A percentile compares a stretch with the other conserved stretches of the same genome.
Conservation (phyloP, 805 yeast genomes). For the Nakazawaea wyomingensis region DNA sequence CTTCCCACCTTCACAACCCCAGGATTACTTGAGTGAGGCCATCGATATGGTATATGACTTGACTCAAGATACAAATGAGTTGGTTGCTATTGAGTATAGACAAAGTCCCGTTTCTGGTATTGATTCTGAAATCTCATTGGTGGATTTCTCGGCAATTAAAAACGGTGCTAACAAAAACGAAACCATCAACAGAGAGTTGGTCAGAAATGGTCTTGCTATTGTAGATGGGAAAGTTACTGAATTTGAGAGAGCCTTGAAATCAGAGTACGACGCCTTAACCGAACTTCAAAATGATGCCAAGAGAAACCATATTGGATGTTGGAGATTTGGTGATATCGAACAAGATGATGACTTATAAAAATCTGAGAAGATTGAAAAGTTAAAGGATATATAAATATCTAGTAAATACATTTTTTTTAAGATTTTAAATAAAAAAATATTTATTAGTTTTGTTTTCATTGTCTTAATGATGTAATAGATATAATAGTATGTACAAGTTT, state of each 20-base stretch:
- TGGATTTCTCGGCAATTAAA: constrained; percentile 41
- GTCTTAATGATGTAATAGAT: no score
- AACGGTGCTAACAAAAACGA: constrained; percentile 48
- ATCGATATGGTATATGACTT: constrained; percentile 49
- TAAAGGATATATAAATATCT: no score
- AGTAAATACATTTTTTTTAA: constrained; percentile 1
- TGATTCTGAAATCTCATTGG: constrained; percentile 48
- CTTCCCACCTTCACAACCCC: constrained; percentile 52
- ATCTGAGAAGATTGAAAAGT: not conserved
- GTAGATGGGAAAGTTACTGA: constrained; percentile 32
- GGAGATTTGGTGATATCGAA: constrained; percentile 73
- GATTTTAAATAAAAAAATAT: not conserved
- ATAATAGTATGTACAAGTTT: no score
- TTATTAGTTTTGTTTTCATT: not conserved
- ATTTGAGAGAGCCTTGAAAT: constrained; percentile 30
- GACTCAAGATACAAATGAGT: constrained; percentile 39
- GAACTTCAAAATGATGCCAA: constrained; percentile 46
- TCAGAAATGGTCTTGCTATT: constrained; percentile 55
- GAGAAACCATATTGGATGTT: constrained; percentile 51
- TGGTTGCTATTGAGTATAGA: constrained; percentile 49
- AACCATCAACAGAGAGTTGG: constrained; percentile 56
- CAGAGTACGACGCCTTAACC: constrained; percentile 35
- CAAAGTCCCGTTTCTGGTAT: constrained; percentile 31
- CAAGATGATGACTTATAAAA: constrained; percentile 37
- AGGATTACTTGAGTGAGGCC: constrained; percentile 51